Evolutionary conservation across 1,284 basidiomycete species (phyloP).

Genomic region (Heimioporus punctisporus): DNA sequence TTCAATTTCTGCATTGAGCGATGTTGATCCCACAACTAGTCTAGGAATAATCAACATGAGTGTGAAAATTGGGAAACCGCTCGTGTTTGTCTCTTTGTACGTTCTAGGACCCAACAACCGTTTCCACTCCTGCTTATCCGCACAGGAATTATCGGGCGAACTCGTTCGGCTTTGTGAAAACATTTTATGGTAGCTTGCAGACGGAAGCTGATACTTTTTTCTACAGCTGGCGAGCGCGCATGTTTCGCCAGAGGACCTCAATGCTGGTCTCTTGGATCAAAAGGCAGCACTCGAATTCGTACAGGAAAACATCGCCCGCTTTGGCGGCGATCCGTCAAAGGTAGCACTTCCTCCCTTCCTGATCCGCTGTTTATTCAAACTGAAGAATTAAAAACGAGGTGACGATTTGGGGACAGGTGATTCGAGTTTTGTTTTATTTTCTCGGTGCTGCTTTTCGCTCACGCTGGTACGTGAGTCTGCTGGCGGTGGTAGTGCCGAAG

Average conservation of each 20-base stretch:
- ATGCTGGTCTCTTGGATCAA: conserved; percentile 60
- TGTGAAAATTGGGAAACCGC: conserved; percentile 12
- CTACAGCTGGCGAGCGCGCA: conserved; percentile 50
- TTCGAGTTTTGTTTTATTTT: not conserved
- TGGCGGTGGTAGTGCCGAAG: conserved; percentile 4
- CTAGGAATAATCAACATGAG: conserved; percentile 17
- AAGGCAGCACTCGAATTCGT: conserved; percentile 58
- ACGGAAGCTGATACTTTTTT: no score
- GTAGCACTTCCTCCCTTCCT: conserved; percentile 26
- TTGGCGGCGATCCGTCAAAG: conserved; percentile 67
- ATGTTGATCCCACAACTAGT: no score
- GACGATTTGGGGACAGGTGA: conserved; percentile 24
- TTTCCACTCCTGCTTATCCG: not conserved
- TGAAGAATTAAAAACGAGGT: conserved; percentile 10
- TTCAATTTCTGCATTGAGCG: not conserved
- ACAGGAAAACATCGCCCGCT: conserved; percentile 58
- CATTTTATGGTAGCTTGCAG: no score
- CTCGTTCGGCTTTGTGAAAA: conserved; percentile 21
- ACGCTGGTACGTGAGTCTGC: conserved; percentile 11
- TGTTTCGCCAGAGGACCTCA: conserved; percentile 51
- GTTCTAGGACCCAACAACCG: not conserved
- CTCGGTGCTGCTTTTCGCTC: not conserved
- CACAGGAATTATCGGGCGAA: conserved; percentile 18
- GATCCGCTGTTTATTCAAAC: not conserved
- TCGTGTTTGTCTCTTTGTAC: conserved; percentile 21